Evolutionary conservation across 371 early-diverging fungal species (phyloP).

Genomic region (Nematocida displodere): DNA sequence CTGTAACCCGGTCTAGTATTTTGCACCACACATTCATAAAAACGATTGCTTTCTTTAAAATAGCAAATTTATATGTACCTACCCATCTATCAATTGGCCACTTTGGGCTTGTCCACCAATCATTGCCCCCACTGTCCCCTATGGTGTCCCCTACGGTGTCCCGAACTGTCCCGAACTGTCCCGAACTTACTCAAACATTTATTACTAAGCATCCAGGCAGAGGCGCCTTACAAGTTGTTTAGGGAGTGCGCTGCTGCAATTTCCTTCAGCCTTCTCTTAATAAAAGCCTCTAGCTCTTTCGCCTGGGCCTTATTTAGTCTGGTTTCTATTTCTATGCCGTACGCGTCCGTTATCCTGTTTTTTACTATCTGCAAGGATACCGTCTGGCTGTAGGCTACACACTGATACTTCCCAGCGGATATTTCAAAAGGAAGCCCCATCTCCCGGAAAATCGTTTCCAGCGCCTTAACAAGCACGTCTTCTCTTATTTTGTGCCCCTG

Average conservation of each 20-base stretch:
- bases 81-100: no score
- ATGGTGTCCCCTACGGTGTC: no score
- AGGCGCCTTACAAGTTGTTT: no score
- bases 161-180: no score
- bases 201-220: no score
- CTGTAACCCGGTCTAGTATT: no score
- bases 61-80: no score
- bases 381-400: neutral
- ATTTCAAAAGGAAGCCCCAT: constrained; percentile 13
- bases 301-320: neutral
- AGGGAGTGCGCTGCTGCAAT: neutral
- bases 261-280: neutral
- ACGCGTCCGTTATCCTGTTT: constrained; percentile 17
- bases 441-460: constrained; percentile 16
- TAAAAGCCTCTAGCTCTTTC: neutral
- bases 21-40: no score
- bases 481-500: neutral
- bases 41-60: no score
- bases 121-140: no score
- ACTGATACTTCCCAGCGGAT: constrained; percentile 4
- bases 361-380: neutral
- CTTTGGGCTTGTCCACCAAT: no score
- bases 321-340: neutral
- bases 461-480: neutral
- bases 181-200: no score